Evolutionary conservation across 768 basidiomycete species (phyloP), one percentile per base, ranked within the genome.

Genomic region (Russula virescens): DNA sequence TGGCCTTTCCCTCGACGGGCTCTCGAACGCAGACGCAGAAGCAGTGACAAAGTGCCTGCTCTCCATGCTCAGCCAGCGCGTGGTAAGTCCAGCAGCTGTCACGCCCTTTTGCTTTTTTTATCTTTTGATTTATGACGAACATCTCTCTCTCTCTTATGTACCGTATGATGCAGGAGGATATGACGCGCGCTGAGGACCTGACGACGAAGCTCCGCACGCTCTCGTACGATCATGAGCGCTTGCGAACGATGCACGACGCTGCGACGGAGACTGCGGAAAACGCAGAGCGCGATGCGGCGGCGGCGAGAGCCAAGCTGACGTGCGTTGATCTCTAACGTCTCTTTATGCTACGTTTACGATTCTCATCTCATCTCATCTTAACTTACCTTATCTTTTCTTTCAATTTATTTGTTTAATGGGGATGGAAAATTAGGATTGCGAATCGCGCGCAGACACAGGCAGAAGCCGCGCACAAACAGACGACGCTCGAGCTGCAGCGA

Each of bases 211-310:
- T 89, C 19, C 80, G 89, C 25, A 92, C 89, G 2, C 76, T 93
- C 1, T 81, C 83, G 3, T 94, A 94, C 63, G 92, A 94, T 67
- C 80, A 91, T 62, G 90, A 92, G 70, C 81, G 92, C 14, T 78
- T 93, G 63, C 74, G 75, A 38, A 81, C 82, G 1, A 84, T 91
- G 80, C 79, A 91, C 70, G 76, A 77, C 19, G 71, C 77, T 11
- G 81, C 83, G 14, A 77, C 75, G 5, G 90, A 90, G 51, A 80
- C 75, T 26, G 81, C 83, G 1, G 86, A 84, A 16, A 85, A 80
- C 50, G 89, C 90, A 38, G 92, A 93, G 72, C 81, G 87, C n/a
- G 91, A 93, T 71, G 80, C 79, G 70, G 87, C 85, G 69, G 69
- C 86, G 45, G 81, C 86, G 71, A 91, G 90, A 70, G 84, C 89